A percentile compares a stretch with the other conserved stretches of the same genome.
These are phyloP conservation scores for Thuidium tamariscinum DNA, from an alignment of 225 moss, liverwort and hornwort species.

Conservation along the genomic window DNA sequence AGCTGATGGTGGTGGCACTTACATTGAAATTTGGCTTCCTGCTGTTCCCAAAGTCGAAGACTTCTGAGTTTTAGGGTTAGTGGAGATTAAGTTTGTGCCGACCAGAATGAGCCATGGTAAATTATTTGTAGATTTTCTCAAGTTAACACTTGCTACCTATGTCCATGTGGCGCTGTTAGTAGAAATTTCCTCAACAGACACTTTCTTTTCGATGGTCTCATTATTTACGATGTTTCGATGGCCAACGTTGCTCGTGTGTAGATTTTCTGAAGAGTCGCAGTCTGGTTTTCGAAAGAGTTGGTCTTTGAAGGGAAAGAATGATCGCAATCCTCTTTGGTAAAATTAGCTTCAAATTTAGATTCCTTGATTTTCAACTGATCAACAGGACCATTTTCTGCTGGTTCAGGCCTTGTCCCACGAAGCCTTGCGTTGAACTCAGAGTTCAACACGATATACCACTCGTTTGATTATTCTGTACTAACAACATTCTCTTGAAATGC, in stretches of 20 bases:
- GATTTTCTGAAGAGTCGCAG: background rate
- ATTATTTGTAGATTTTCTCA: background rate
- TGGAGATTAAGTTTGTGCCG: background rate
- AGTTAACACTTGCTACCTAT: background rate
- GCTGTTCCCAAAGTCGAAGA: background rate
- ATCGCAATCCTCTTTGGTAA: background rate
- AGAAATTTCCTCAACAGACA: background rate
- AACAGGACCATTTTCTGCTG: background rate
- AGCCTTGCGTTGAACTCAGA: background rate
- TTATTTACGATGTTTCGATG: background rate
- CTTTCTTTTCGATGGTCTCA: background rate
- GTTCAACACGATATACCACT: background rate
- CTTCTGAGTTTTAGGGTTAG: background rate
- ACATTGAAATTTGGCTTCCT: conserved; percentile 80
- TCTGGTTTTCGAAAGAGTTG: background rate
- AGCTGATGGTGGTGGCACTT: conserved; percentile 46
- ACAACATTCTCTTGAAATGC: background rate
- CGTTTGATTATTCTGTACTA: background rate
- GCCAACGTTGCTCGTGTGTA: background rate
- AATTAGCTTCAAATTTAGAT: background rate
- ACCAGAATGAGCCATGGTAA: background rate
- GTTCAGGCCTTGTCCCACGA: background rate
- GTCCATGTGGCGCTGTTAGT: background rate
- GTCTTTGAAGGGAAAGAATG: background rate
- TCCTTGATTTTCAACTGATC: background rate